Evolutionary conservation across 2,329 filamentous ascomycete species (phyloP), one percentile per base, ranked within the genome.

Genomic region (Amphichorda felina): DNA sequence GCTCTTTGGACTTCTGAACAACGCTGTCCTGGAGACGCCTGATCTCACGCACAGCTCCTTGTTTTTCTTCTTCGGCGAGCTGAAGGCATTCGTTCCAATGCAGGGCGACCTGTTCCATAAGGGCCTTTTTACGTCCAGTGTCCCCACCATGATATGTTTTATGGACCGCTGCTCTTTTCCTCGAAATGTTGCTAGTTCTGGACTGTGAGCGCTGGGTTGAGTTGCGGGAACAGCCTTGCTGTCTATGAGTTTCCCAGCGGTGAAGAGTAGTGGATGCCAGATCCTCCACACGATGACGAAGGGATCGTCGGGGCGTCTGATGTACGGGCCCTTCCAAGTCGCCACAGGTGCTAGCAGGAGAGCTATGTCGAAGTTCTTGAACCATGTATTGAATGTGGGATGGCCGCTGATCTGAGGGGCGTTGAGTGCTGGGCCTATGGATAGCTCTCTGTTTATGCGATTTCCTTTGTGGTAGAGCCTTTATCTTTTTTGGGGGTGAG

Each of bases 81-180:
- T 43, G 40, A 9, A 59, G 44, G 29, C 50, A 57, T 29, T 58
- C 45, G 24, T 59, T 59, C 55, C 54, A 56, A 18, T 48, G 42
- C 4, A 49, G 37, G 21, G 51, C 51, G 17, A 57, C 44, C 10
- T 54, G 45, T 9, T 50, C 41, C 54, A 59, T 57, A 13, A 49
- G 48, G 6, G 43, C 32, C 28, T 43, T 46, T 24, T 52, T 55
- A n/a, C 48, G 47, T 10, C 50, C 41, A 6, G 43, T 35, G 9
- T 49, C 43, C 14, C 32, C 33, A 11, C 30, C 37, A 24, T 29
- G 36, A 4, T 27, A 41, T 4, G 36, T 35, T 15, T 47, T 51
- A 15, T 37, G 36, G 5, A 38, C 28, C 4, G 33, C 22, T 17
- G 43, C 44, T 34, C 51, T 41, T 36, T 54, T 59, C 25, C 38